Conservation (phyloP, 495 filamentous ascomycete species). For the Lophiostoma macrostomum region DNA sequence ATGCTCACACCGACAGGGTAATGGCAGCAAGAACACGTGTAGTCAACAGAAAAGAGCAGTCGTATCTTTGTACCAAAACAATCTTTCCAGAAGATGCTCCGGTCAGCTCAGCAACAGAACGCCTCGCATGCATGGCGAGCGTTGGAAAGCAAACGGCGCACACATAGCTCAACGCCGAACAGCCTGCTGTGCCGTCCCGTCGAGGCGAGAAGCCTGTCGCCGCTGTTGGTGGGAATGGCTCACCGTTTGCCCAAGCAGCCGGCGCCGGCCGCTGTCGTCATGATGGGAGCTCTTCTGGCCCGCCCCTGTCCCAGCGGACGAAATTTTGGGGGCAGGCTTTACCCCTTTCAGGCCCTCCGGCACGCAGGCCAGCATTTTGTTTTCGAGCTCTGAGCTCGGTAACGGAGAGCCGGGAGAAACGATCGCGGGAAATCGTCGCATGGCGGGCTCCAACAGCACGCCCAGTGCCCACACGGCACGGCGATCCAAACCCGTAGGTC, state of each 20-base stretch:
- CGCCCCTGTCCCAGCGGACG: slow-evolving; percentile 22
- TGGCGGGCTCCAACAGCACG: no score
- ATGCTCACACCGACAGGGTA: slow-evolving; percentile 20
- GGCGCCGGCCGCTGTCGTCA: slow-evolving; percentile 24
- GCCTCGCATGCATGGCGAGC: not conserved
- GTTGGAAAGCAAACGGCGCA: not conserved
- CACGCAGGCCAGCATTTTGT: not conserved
- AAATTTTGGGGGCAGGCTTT: slow-evolving; percentile 12
- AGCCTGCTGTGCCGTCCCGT: slow-evolving; percentile 15
- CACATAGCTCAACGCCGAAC: not conserved
- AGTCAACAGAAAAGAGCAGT: no score
- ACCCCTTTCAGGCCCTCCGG: not conserved
- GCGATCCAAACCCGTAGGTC: slow-evolving; percentile 7
- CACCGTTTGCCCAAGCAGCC: not conserved
- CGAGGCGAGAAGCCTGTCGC: not conserved
- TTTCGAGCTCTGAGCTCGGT: slow-evolving; percentile 1
- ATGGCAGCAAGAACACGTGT: slow-evolving; percentile 10
- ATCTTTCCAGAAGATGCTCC: not conserved
- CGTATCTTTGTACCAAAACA: not conserved
- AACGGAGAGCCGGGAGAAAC: slow-evolving; percentile 17
- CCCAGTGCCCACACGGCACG: no score
- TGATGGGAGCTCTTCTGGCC: not conserved
- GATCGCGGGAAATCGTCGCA: slow-evolving; percentile 18
- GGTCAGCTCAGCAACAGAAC: not conserved
- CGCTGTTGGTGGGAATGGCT: not conserved